phyloP scores from a whole-genome alignment of 805 yeast genomes.

The Yamadazyma akitaensis region DNA sequence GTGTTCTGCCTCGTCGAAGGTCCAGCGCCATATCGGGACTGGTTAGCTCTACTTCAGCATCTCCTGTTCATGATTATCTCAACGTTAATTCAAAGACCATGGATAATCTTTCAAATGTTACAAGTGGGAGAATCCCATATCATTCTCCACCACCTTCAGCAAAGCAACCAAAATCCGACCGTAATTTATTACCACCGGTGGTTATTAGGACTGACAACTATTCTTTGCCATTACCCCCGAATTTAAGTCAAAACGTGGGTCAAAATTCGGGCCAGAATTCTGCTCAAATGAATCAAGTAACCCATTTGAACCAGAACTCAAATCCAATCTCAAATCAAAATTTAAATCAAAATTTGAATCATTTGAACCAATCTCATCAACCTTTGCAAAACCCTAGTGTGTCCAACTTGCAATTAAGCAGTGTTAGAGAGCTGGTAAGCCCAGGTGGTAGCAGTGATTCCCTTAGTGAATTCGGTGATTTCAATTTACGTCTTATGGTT shows the following conservation, averaged over 20 bases:
- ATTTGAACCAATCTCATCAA: not conserved
- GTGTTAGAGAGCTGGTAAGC: not conserved
- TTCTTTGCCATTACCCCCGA: not conserved
- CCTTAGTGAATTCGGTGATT: constrained; percentile 17
- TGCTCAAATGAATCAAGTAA: not conserved
- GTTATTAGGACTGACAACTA: constrained; percentile 10
- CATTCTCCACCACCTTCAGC: constrained; percentile 14
- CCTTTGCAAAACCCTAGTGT: not conserved
- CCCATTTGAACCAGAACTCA: not conserved
- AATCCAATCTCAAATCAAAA: not conserved
- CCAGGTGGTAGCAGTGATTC: not conserved
- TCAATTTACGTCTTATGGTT: constrained; percentile 33
- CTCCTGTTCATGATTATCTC: constrained; percentile 12
- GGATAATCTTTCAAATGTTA: constrained; percentile 32
- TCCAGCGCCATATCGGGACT: not conserved
- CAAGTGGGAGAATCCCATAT: constrained; percentile 10
- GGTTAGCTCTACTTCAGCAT: constrained; percentile 5
- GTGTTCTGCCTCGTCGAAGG: constrained; percentile 1
- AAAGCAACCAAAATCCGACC: constrained; percentile 5
- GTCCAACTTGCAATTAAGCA: not conserved
- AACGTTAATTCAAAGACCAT: constrained; percentile 28
- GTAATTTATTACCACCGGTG: constrained; percentile 14
- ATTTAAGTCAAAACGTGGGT: not conserved
- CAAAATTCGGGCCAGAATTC: not conserved
- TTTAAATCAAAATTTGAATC: not conserved